These are phyloP conservation scores for Diaporthe helianthi DNA, from an alignment of 2,329 filamentous ascomycete species.

Conservation along the genomic window DNA sequence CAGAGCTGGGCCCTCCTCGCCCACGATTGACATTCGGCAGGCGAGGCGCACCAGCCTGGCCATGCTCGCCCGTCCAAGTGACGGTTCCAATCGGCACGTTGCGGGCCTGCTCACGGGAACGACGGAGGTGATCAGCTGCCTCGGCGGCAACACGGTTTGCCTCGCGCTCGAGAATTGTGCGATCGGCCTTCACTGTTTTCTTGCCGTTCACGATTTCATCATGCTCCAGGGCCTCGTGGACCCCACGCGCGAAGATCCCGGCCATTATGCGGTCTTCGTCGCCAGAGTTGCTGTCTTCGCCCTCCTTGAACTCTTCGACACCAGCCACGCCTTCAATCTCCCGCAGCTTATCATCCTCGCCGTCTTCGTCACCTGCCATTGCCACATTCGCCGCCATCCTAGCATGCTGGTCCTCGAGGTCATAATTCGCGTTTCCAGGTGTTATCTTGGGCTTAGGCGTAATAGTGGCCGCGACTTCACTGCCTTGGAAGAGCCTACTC, in stretches of 20 bases:
- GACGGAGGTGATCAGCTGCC: conserved; percentile 78
- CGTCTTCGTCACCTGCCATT: conserved; percentile 36
- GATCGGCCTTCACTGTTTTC: conserved; percentile 75
- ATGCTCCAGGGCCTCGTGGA: conserved; percentile 92
- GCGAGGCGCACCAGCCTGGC: conserved; percentile 75
- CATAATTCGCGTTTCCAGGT: conserved; percentile 31
- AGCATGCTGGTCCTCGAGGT: conserved; percentile 32
- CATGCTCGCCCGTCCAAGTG: conserved; percentile 91
- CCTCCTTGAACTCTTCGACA: conserved; percentile 68
- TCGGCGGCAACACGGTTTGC: conserved; percentile 79
- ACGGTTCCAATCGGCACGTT: conserved; percentile 81
- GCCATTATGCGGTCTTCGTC: conserved; percentile 83
- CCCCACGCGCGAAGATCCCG: conserved; percentile 84
- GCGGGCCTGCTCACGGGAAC: conserved; percentile 75
- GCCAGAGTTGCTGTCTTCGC: conserved; percentile 51
- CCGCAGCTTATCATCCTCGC: conserved; percentile 43
- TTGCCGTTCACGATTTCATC: conserved; percentile 87
- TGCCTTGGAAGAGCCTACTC: conserved; percentile 84
- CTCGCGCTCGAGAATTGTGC: conserved; percentile 79
- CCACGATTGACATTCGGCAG: conserved; percentile 54
- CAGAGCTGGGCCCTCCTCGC: conserved; percentile 60
- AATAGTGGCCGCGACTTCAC: conserved; percentile 64
- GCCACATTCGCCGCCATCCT: conserved; percentile 24
- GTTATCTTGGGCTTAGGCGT: conserved; percentile 37
- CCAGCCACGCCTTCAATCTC: conserved; percentile 62